Evolutionary conservation across 192 early-diverging fungal species (phyloP), one percentile per base, ranked within the genome.

Genomic region (Pilobolus umbonatus): DNA sequence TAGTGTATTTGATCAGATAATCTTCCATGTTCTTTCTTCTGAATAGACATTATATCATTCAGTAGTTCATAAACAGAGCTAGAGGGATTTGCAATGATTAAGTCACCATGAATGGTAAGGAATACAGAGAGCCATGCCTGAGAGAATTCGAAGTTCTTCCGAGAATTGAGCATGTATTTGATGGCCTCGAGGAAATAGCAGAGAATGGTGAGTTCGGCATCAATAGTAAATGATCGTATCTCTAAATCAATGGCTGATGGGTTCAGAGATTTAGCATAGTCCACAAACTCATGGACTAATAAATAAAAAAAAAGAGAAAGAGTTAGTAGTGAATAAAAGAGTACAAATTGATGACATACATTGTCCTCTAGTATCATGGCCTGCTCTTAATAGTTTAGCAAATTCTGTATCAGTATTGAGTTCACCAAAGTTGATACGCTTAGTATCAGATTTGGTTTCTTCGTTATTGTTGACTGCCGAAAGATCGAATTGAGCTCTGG

Each of bases 211-310:
- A 88, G 62, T 44, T 85, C 78, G 47, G 84, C 78, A 29, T 91
- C 86, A 1, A 87, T 65, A 5, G 78, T 78, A 58, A 95, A 71
- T 25, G 85, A 84, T 14, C 94, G 79, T 57, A 98, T 74, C 64
- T 95, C 93, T 24, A 93, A 68, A 58, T 98, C 94, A 45, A 94
- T 74, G 0, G 84, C 85, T 1, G 94, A 87, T 10, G 95, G 95
- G 39, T 82, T 82, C 53, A 98, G 79, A 12, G 76, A 65, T 65
- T 90, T 87, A 31, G 89, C 56, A 64, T 88, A 85, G 17, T 80
- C 71, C 25, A 94, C 80, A 47, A 93, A 89, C 25, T 64, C 72
- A 35, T 78, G 59, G 29, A 80, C 80, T 74, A 71, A 46, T 25
- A 30, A 9, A 39, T 11, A 43, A 26, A 34, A 57, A 50, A 26